Percentiles rank a stretch among this genome's conserved stretches.
phyloP scores from a whole-genome alignment of 1,139 yeast genomes.

The Saccharomyces hybrid region DNA sequence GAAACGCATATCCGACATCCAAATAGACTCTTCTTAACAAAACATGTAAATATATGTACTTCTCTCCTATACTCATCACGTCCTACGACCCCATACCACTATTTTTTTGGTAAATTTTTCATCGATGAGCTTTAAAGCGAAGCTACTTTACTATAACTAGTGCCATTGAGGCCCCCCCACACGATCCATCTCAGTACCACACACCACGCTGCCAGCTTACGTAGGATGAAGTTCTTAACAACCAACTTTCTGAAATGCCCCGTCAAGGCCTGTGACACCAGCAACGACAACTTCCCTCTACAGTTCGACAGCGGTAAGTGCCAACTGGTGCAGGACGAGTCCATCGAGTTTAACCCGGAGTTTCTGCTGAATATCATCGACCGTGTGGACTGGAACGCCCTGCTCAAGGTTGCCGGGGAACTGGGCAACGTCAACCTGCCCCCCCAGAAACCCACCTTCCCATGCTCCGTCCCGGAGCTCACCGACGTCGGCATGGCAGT shows the following conservation, averaged over 20 bases:
- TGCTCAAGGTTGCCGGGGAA: constrained; percentile 66
- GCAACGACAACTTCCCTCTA: constrained; percentile 76
- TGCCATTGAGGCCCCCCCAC: too few relatives aligned
- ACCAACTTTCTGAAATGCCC: constrained; percentile 96
- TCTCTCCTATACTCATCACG: neutral
- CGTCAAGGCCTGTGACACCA: constrained; percentile 66
- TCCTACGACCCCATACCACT: neutral
- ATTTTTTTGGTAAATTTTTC: neutral
- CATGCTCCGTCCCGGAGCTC: constrained; percentile 30
- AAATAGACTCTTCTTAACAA: neutral
- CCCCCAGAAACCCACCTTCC: constrained; percentile 41
- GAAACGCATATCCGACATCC: neutral
- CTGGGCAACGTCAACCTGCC: constrained; percentile 59
- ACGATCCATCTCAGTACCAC: neutral
- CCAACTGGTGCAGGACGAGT: constrained; percentile 59
- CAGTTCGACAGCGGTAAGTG: constrained; percentile 51
- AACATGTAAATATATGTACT: neutral
- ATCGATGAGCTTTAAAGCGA: neutral
- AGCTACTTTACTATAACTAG: neutral
- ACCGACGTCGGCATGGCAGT: constrained; percentile 49
- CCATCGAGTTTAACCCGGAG: constrained; percentile 76
- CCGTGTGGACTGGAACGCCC: constrained; percentile 82
- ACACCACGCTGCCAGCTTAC: neutral
- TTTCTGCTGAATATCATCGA: constrained; percentile 71
- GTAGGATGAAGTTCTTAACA: constrained; percentile 79